A percentile compares a stretch with the other conserved stretches of the same genome.
These are phyloP conservation scores for Radiomyces spectabilis DNA, from an alignment of 192 early-diverging fungal genomes.

Conservation along the genomic window DNA sequence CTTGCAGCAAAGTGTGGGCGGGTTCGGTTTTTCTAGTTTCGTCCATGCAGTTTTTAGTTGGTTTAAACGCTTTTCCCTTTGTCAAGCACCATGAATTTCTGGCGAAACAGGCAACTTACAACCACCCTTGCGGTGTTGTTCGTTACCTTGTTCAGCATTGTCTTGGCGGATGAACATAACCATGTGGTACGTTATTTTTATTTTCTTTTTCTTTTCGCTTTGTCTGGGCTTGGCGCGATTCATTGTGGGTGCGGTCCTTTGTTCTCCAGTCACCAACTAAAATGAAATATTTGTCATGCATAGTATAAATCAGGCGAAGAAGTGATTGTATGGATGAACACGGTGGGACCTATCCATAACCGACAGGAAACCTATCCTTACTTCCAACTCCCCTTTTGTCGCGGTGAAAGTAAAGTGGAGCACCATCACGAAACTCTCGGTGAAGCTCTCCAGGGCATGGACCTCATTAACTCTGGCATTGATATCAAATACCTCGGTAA, in stretches of 20 bases:
- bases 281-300: too few relatives aligned
- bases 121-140: too few relatives aligned
- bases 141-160: too few relatives aligned
- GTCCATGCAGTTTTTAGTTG: background rate
- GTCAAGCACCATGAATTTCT: background rate
- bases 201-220: too few relatives aligned
- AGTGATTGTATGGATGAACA: conserved; percentile 66
- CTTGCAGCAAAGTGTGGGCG: background rate
- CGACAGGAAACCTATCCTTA: conserved; percentile 72
- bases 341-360: conserved; percentile 55
- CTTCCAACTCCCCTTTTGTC: conserved; percentile 67
- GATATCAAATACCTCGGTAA: conserved; percentile 57
- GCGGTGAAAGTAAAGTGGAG: conserved; percentile 44
- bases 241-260: too few relatives aligned
- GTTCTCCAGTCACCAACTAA: too few relatives aligned
- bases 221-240: background rate
- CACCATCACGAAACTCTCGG: conserved; percentile 78
- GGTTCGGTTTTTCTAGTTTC: background rate
- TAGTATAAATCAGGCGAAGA: conserved; percentile 56
- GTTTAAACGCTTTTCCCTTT: background rate
- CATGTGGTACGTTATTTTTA: too few relatives aligned
- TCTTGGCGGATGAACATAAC: background rate
- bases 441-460: conserved; percentile 72
- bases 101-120: too few relatives aligned
- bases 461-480: conserved; percentile 64